Base-by-base conservation (phyloP, 2,329 filamentous ascomycete species). In the Venturiaceae sp. region DNA sequence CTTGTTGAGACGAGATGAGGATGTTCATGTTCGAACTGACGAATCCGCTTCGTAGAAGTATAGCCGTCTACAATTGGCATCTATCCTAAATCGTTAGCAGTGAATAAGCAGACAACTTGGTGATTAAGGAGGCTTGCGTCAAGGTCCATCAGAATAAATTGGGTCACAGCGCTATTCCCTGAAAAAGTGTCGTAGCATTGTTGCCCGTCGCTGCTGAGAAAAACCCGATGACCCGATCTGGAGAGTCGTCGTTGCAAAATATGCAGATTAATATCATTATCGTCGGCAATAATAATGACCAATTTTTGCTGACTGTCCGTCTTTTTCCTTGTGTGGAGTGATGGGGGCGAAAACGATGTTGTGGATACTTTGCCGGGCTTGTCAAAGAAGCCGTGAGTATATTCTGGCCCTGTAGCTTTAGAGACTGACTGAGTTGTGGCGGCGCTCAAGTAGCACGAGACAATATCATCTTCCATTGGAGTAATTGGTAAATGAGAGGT, bases 31-130 rank as follows among this genome's bases (percentile, higher is more conserved):
- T 95, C 90, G 55, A 80, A 84, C 0, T 83, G 83, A 26, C 91
- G 80, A 62, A 95, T 95, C 80, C 90, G 86, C 70, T 90, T 91
- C 0, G 90, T 88, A 16, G 90, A 90, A 2, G 80, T 84, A 28
- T 92, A 78, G 14, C 91, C 91, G 67, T 95, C 90, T 4, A 95
- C 87, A 33, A 95, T 94, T n/a, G 91, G 90, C 91, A 96, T 95
- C 90, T 95, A 36, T 3, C 14, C 7, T n/a, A 32, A 47, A 46
- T 14, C 36, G 6, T 23, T 13, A n/a, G 11, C 14, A 26, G 26
- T 14, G 9, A 21, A 23, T n/a, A 36, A 34, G n/a, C 23, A 8
- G 16, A 14, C 60, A 63, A n/a, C n/a, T n/a, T n/a, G n/a, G n/a
- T n/a, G n/a, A n/a, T n/a, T n/a, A 53, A 39, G 11, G 11, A 47